Conservation (phyloP, 2,329 filamentous ascomycete genomes). For the Microsporum audouinii region DNA sequence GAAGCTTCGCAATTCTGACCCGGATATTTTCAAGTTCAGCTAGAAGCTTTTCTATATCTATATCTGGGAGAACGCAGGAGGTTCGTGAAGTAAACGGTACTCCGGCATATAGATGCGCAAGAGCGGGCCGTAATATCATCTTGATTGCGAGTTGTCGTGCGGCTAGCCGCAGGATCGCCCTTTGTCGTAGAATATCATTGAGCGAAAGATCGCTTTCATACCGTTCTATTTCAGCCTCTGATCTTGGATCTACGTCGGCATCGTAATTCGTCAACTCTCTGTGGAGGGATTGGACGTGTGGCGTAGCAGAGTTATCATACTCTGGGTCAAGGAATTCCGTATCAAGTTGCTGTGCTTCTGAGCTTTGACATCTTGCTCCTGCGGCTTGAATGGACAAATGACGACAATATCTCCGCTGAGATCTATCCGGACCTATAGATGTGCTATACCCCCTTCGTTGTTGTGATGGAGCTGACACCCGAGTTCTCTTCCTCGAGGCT, state of each 20-base stretch:
- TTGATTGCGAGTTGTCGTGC: constrained; percentile 31
- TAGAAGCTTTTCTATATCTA: constrained; percentile 25
- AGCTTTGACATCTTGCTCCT: not conserved
- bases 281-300: not conserved
- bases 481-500: constrained; percentile 17
- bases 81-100: constrained; percentile 18
- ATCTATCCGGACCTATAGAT: not conserved
- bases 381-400: not conserved
- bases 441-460: constrained; percentile 15
- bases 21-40: constrained; percentile 25
- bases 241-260: not conserved
- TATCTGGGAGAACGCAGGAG: constrained; percentile 17
- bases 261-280: not conserved
- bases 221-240: not conserved
- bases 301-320: not conserved
- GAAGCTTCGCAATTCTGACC: constrained; percentile 23
- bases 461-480: constrained; percentile 15
- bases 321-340: not conserved
- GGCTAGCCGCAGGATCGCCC: constrained; percentile 31
- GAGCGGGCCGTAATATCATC: constrained; percentile 28
- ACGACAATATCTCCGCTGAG: not conserved
- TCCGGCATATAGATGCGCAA: constrained; percentile 30
- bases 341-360: not conserved
- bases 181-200: constrained; percentile 10
- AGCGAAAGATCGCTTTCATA: constrained; percentile 2